Conservation (phyloP, 2,329 filamentous ascomycete genomes). For the Penicillium sclerotigenum region DNA sequence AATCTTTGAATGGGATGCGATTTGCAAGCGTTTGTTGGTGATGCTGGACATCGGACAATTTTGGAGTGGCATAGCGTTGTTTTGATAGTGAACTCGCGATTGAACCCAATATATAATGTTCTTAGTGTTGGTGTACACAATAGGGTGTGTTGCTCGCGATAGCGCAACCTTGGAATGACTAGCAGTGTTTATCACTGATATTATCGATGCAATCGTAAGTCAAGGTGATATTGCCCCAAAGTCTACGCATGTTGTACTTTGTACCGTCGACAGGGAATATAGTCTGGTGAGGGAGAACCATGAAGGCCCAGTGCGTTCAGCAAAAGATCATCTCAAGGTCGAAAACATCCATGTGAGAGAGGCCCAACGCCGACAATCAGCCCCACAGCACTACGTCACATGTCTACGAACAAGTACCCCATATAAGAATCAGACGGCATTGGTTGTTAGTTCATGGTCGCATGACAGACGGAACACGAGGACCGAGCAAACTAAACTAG, state of each 20-base stretch:
- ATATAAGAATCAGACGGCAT: slow-evolving; percentile 23
- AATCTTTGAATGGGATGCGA: not conserved
- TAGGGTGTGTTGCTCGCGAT: not conserved
- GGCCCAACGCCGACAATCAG: not conserved
- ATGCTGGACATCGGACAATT: slow-evolving; percentile 1
- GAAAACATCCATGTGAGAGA: not conserved
- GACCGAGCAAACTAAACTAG: slow-evolving; percentile 36
- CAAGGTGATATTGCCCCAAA: not conserved
- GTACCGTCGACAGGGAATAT: not conserved
- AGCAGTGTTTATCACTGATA: not conserved
- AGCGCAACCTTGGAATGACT: not conserved
- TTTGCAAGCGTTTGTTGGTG: not conserved
- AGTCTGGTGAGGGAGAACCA: not conserved
- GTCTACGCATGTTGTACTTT: not conserved
- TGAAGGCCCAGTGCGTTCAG: not conserved
- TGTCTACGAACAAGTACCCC: slow-evolving; percentile 2
- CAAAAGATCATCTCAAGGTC: not conserved
- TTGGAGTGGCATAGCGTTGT: slow-evolving; percentile 1
- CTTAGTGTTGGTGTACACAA: not conserved
- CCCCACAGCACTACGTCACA: not conserved
- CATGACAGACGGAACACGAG: slow-evolving; percentile 32
- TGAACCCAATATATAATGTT: not conserved
- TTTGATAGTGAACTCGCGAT: not conserved
- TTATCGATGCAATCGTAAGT: not conserved
- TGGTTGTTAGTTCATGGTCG: slow-evolving; percentile 34